These are phyloP conservation scores for Chytriomyces hyalinus DNA, from an alignment of 192 early-diverging fungal genomes.

Conservation along the genomic window DNA sequence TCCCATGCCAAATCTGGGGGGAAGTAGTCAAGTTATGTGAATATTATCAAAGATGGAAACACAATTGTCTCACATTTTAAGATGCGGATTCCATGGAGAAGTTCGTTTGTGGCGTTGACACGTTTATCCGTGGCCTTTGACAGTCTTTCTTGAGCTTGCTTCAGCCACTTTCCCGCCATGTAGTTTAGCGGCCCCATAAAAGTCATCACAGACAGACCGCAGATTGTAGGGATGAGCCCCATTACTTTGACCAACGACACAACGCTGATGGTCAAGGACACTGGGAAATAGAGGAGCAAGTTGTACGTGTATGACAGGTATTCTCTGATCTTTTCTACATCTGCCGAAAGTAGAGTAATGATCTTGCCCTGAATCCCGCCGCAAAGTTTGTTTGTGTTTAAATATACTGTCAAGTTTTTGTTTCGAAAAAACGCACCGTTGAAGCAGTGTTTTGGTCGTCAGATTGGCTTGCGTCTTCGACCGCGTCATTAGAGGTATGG, in stretches of 20 bases:
- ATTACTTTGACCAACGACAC: conserved; percentile 30
- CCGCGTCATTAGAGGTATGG: not conserved
- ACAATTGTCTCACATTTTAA: conserved; percentile 31
- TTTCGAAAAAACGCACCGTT: conserved; percentile 9
- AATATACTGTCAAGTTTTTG: not conserved
- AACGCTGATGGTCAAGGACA: conserved; percentile 36
- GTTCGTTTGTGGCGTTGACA: conserved; percentile 80
- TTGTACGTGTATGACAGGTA: conserved; percentile 32
- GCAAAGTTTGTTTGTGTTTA: not conserved
- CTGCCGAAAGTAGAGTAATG: conserved; percentile 53
- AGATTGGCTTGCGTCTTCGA: conserved; percentile 7
- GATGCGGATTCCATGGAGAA: conserved; percentile 75
- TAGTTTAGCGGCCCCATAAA: conserved; percentile 37
- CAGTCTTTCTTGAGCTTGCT: conserved; percentile 37
- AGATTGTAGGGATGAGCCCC: conserved; percentile 42
- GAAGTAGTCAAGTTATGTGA: not conserved
- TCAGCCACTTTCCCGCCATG: conserved; percentile 29
- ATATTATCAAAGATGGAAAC: not conserved
- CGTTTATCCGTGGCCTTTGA: conserved; percentile 69
- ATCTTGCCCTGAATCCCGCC: conserved; percentile 47
- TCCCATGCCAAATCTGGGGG: conserved; percentile 55
- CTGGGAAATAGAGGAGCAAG: conserved; percentile 16
- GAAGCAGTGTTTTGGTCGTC: conserved; percentile 44
- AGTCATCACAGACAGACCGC: conserved; percentile 42
- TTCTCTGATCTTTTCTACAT: conserved; percentile 48